Conservation (phyloP, 352 stramenopile species). For the Globisporangium abappressorium region DNA sequence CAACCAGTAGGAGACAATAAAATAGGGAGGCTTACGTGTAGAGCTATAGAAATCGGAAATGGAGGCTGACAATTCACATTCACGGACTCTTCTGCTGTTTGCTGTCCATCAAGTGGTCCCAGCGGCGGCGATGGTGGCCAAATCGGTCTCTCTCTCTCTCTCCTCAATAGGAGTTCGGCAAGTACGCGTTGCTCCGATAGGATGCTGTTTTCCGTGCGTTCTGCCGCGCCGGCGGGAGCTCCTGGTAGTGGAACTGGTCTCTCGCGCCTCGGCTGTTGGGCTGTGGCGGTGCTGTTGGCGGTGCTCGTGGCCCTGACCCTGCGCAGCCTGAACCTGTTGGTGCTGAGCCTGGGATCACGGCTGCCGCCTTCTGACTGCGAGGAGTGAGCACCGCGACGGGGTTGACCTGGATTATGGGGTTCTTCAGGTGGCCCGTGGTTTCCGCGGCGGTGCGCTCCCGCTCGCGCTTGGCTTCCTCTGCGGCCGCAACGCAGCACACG, state of each 20-base stretch:
- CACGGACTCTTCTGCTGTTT: neutral
- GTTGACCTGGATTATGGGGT: slow-evolving; percentile 57
- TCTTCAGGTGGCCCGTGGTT: slow-evolving; percentile 41
- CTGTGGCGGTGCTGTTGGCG: slow-evolving; percentile 17
- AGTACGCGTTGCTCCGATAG: slow-evolving; percentile 19
- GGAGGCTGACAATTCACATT: slow-evolving; percentile 13
- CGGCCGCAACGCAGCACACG: slow-evolving; percentile 72
- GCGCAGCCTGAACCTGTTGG: slow-evolving; percentile 7
- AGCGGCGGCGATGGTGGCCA: too few species aligned
- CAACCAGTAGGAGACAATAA: neutral
- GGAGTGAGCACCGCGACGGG: slow-evolving; percentile 57
- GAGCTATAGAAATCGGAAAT: neutral
- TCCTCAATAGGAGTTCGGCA: slow-evolving; percentile 14
- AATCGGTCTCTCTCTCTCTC: neutral
- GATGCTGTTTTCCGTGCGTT: slow-evolving; percentile 22
- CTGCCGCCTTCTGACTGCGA: slow-evolving; percentile 30
- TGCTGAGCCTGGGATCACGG: neutral
- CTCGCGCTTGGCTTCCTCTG: slow-evolving; percentile 80
- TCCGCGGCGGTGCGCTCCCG: slow-evolving; percentile 49
- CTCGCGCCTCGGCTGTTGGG: slow-evolving; percentile 8
- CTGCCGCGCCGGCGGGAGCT: slow-evolving; percentile 23
- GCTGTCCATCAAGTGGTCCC: too few species aligned
- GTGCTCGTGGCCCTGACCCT: slow-evolving; percentile 15
- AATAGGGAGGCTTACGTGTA: slow-evolving; percentile 1
- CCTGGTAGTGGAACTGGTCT: slow-evolving; percentile 11